Evolutionary conservation across 2,329 filamentous ascomycete species (phyloP), one percentile per base, ranked within the genome.

Genomic region (Magnaporthales sp.): DNA sequence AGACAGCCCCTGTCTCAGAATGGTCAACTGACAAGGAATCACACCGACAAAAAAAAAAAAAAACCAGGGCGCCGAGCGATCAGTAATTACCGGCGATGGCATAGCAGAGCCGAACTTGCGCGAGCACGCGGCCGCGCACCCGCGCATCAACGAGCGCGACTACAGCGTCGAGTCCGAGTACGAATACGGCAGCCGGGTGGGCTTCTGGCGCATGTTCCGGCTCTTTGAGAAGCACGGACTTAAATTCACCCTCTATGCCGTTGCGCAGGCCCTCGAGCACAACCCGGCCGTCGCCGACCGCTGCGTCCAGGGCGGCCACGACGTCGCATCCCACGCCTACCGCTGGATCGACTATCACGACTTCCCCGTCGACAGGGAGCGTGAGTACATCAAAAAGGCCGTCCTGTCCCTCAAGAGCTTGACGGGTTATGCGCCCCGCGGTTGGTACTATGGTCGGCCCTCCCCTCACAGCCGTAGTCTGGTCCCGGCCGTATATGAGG

Each of bases 21-120:
- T 26, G 27, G 7, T 58, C 24, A 1, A 58, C 62, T 22, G 19
- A 38, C 26, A 63, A n/a, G n/a, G n/a, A 11, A 24, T 4, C n/a
- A 19, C 10, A 24, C 64, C n/a, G n/a, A n/a, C n/a, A n/a, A n/a
- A n/a, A n/a, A n/a, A n/a, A n/a, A n/a, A n/a, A n/a, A n/a, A n/a
- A n/a, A n/a, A 38, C n/a, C 15, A 62, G 66, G 72, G 72, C 10
- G 72, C 74, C 3, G 75, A 78, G 68, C 71, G 74, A n/a, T 72
- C 70, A 38, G 72, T 74, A 5, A 69, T 74, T 66, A 69, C 71
- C 19, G 76, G 76, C 64, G 76, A 77, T 56, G 72, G 72, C 15
- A 72, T 75, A 51, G 68, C 67, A 4, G 70, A 71, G 65, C 67
- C 58, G n/a, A 63, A 54, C 15, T 58, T 68, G 22, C 67, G 69